A percentile compares a stretch with the other conserved stretches of the same genome.
phyloP scores from a whole-genome alignment of 225 moss, liverwort and hornwort species.

The Antitrichia curtipendula region DNA sequence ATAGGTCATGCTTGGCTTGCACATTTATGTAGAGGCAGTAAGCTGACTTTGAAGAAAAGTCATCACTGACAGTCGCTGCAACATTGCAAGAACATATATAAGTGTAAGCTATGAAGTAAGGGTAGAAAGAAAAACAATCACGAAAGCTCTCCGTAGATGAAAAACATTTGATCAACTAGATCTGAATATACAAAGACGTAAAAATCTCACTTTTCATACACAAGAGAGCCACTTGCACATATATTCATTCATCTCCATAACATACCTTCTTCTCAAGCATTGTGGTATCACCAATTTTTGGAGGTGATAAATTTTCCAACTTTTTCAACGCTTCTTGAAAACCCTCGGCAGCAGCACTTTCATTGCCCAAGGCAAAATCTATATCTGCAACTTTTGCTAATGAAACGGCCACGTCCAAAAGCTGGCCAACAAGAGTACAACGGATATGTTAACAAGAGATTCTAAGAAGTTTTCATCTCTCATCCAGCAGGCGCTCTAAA shows the following conservation, averaged over 20 bases:
- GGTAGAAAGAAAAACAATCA: not conserved
- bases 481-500: not conserved
- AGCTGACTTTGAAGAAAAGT: constrained; percentile 71
- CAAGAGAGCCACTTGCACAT: not conserved
- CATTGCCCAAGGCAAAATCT: constrained; percentile 69
- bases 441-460: not conserved
- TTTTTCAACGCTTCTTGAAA: constrained; percentile 89
- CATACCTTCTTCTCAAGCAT: constrained; percentile 70
- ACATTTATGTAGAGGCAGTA: constrained; percentile 13
- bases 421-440: constrained; percentile 19
- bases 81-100: not conserved
- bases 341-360: constrained; percentile 55
- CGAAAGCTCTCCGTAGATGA: not conserved
- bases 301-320: constrained; percentile 46
- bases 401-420: constrained; percentile 87
- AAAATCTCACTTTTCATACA: not conserved
- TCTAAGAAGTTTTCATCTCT: not conserved
- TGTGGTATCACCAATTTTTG: constrained; percentile 11
- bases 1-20: not conserved
- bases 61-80: constrained; percentile 82
- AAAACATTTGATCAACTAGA: not conserved
- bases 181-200: not conserved
- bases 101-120: not conserved
- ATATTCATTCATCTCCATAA: not conserved
- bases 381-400: constrained; percentile 96